Conservation (phyloP, 2,329 filamentous ascomycete species). For the Trichophyton schoenleinii region DNA sequence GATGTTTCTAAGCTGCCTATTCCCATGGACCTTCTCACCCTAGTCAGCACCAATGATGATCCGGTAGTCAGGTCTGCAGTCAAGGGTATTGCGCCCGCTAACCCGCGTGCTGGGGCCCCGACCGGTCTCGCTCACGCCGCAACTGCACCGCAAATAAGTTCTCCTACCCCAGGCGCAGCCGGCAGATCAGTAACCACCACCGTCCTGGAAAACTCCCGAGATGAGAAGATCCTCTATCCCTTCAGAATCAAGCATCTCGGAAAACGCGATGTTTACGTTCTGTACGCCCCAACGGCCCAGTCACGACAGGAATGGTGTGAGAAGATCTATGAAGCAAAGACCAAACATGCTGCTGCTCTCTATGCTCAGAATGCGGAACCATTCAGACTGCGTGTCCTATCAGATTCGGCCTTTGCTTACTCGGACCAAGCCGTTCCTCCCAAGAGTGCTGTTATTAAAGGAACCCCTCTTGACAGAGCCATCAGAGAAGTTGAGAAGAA, state of each 20-base stretch:
- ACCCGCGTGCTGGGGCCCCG: conserved; percentile 39
- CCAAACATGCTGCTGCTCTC: conserved; percentile 74
- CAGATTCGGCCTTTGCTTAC: conserved; percentile 66
- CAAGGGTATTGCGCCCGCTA: conserved; percentile 54
- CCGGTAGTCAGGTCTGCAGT: conserved; percentile 67
- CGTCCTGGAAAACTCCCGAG: conserved; percentile 45
- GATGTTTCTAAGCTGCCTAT: conserved; percentile 93
- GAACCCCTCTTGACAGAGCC: conserved; percentile 81
- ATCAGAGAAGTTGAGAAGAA: conserved; percentile 76
- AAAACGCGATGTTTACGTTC: conserved; percentile 69
- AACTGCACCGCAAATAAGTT: conserved; percentile 54
- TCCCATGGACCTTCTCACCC: conserved; percentile 85
- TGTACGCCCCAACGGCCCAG: conserved; percentile 67
- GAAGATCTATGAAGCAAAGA: conserved; percentile 91
- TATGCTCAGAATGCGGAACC: conserved; percentile 91
- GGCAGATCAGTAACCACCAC: conserved; percentile 37
- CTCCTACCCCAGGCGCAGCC: conserved; percentile 27
- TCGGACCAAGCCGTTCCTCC: conserved; percentile 40
- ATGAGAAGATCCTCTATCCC: conserved; percentile 78
- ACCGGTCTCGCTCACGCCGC: conserved; percentile 51
- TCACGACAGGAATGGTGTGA: conserved; percentile 79
- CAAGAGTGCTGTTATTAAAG: conserved; percentile 66
- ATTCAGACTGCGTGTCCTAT: conserved; percentile 81
- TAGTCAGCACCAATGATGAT: conserved; percentile 88
- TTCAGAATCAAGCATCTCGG: conserved; percentile 95